Evolutionary conservation across 768 basidiomycete genomes (phyloP).

Genomic region (Atractiella rhizophila): DNA sequence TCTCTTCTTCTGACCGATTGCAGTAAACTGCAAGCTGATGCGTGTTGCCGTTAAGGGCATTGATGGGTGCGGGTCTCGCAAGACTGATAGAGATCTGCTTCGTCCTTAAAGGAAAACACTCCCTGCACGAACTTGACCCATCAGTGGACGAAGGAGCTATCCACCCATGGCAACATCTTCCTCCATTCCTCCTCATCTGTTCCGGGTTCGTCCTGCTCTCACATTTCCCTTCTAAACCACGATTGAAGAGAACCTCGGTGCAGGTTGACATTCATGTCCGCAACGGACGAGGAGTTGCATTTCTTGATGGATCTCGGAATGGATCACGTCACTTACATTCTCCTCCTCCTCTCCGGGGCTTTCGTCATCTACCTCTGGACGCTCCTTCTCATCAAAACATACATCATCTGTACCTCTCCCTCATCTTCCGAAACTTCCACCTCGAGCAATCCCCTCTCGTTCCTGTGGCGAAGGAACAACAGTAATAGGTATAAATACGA

Average conservation of each 20-base stretch:
- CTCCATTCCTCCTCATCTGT: constrained; percentile 51
- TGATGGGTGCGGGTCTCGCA: constrained; percentile 56
- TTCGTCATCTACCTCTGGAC: constrained; percentile 57
- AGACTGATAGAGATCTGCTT: constrained; percentile 69
- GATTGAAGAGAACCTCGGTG: too few species aligned
- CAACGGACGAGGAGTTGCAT: constrained; percentile 66
- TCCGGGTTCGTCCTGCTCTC: too few species aligned
- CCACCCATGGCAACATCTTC: constrained; percentile 46
- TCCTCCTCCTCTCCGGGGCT: constrained; percentile 55
- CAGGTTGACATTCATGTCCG: constrained; percentile 76
- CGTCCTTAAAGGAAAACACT: constrained; percentile 26
- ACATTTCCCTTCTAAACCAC: too few species aligned
- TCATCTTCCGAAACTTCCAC: too few species aligned
- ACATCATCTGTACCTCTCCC: too few species aligned
- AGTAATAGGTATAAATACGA: too few species aligned
- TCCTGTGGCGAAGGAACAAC: too few species aligned
- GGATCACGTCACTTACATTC: constrained; percentile 74
- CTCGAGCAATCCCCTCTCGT: too few species aligned
- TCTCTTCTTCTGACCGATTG: too few species aligned
- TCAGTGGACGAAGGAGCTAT: background rate
- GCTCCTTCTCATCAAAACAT: too few species aligned
- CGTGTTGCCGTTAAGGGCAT: too few species aligned
- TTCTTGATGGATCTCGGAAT: constrained; percentile 45
- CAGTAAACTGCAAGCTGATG: too few species aligned
- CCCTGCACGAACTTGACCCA: background rate